Evolutionary conservation across 345 rosid species (phyloP).

Genomic region (Trapa incisa): DNA sequence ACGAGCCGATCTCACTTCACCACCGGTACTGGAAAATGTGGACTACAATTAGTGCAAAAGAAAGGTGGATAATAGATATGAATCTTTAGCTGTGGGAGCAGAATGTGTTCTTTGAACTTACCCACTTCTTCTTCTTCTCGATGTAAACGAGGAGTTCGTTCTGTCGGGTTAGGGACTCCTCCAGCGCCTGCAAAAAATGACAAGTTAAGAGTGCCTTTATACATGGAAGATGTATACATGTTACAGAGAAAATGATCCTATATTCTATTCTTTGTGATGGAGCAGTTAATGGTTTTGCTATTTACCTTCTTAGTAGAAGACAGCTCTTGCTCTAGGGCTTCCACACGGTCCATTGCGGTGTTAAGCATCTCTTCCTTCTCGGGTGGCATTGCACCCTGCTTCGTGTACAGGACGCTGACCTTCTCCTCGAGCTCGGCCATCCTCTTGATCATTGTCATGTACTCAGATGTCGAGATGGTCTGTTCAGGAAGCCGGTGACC

Average conservation of each 20-base stretch:
- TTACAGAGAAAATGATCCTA: too few species aligned
- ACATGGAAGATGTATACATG: too few species aligned
- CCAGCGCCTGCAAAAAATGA: constrained; percentile 33
- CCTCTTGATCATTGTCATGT: constrained; percentile 44
- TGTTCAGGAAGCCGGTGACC: constrained; percentile 16
- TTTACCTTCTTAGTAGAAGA: constrained; percentile 58
- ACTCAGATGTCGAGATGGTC: constrained; percentile 32
- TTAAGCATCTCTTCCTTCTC: constrained; percentile 64
- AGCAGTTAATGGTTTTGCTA: neutral
- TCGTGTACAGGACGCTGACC: constrained; percentile 23
- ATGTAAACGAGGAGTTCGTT: constrained; percentile 35
- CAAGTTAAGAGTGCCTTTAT: neutral
- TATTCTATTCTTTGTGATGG: too few species aligned
- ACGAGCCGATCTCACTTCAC: neutral
- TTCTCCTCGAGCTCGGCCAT: constrained; percentile 64
- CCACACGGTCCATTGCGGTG: constrained; percentile 44
- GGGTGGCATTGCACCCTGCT: constrained; percentile 26
- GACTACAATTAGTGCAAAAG: neutral
- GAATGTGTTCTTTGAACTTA: constrained; percentile 8
- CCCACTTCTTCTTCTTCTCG: constrained; percentile 36
- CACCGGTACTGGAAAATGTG: neutral
- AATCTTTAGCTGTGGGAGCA: neutral
- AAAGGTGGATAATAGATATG: neutral
- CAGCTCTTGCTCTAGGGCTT: constrained; percentile 45
- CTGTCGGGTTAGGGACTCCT: constrained; percentile 30